These are phyloP conservation scores for Verticillium zaregamsianum DNA, from an alignment of 2,329 filamentous ascomycete species.

Conservation along the genomic window DNA sequence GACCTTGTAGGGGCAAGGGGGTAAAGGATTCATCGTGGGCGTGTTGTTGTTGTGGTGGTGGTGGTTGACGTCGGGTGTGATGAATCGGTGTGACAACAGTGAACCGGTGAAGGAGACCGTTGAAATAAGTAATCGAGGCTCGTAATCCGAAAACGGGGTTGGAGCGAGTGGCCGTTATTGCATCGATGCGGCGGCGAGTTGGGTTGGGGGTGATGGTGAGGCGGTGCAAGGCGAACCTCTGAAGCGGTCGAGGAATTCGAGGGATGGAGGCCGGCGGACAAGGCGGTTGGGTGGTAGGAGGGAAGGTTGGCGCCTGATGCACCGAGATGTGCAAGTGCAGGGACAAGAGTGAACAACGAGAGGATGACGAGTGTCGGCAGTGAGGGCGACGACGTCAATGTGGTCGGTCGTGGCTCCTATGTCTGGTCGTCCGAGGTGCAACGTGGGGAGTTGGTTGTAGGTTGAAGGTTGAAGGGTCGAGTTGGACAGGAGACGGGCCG, in stretches of 20 bases:
- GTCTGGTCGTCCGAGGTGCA: background rate
- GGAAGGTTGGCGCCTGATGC: background rate
- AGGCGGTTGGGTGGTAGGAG: conserved; percentile 1
- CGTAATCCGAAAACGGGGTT: conserved; percentile 7
- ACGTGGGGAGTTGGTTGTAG: background rate
- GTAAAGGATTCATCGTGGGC: conserved; percentile 43
- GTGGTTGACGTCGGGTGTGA: background rate
- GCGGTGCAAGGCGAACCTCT: conserved; percentile 3
- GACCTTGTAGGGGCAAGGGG: conserved; percentile 73
- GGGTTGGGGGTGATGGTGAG: conserved; percentile 6
- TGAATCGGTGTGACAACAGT: background rate
- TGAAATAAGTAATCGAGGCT: conserved; percentile 4
- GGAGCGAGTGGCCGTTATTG: conserved; percentile 10
- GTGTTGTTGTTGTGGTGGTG: background rate
- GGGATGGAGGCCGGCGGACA: conserved; percentile 9
- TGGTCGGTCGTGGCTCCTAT: conserved; percentile 8
- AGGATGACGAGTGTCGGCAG: background rate
- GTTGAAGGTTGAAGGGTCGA: background rate
- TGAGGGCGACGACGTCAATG: background rate
- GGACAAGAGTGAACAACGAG: conserved; percentile 1
- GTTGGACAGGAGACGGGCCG: conserved; percentile 3
- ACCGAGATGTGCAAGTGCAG: background rate
- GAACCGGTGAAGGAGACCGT: background rate
- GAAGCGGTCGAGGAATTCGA: conserved; percentile 1
- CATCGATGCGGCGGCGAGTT: conserved; percentile 11